Evolutionary conservation across 2,329 filamentous ascomycete species (phyloP).

Genomic region (Cordyceps militaris): DNA sequence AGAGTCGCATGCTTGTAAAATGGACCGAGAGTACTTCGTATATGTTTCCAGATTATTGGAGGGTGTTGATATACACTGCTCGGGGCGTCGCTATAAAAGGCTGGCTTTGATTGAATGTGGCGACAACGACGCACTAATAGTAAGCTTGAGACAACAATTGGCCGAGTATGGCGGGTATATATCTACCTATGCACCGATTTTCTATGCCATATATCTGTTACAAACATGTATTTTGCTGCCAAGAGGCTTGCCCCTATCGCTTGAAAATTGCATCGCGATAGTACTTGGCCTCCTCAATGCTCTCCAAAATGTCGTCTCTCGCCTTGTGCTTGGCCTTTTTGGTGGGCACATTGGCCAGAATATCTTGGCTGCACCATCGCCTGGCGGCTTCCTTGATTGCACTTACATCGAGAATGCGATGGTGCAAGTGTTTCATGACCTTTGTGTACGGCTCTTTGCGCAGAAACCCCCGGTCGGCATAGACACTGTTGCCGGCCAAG

Average conservation of each 20-base stretch:
- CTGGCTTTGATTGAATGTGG: background rate
- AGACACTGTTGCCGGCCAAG: slow-evolving; percentile 87
- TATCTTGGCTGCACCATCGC: slow-evolving; percentile 64
- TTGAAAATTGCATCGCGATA: slow-evolving; percentile 66
- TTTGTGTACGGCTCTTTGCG: slow-evolving; percentile 63
- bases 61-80: background rate
- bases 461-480: slow-evolving; percentile 81
- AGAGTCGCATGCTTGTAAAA: background rate
- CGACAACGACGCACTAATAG: background rate
- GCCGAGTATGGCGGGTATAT: background rate
- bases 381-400: slow-evolving; percentile 83
- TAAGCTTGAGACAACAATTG: background rate
- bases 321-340: slow-evolving; percentile 68
- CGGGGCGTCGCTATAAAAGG: background rate
- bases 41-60: no score
- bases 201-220: background rate
- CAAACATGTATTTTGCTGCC: background rate
- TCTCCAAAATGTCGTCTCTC: slow-evolving; percentile 85
- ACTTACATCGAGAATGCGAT: slow-evolving; percentile 89
- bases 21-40: no score
- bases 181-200: background rate
- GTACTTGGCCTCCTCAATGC: slow-evolving; percentile 83
- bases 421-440: slow-evolving; percentile 72
- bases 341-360: slow-evolving; percentile 35
- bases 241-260: slow-evolving; percentile 3